phyloP scores from a whole-genome alignment of 306 rosid species.

The Cicer chorassanicum region DNA sequence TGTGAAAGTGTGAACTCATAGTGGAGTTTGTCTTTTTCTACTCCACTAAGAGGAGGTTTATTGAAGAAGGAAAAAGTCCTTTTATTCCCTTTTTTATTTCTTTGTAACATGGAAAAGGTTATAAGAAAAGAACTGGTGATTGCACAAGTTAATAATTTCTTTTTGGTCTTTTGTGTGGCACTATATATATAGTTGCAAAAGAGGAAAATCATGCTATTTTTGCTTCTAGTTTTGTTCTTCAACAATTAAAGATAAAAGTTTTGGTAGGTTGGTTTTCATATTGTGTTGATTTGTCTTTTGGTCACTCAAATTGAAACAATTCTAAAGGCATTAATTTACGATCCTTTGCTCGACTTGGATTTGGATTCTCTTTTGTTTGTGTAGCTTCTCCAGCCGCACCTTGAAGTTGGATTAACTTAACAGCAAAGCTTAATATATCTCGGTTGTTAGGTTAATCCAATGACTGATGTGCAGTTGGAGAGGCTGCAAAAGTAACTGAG shows the following conservation, averaged over 20 bases:
- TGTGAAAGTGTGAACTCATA: constrained; percentile 49
- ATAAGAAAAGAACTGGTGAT: constrained; percentile 42
- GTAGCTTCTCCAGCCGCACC: not conserved
- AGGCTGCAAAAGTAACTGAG: no score
- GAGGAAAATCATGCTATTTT: constrained; percentile 26
- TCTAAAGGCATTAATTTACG: constrained; percentile 2
- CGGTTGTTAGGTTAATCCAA: not conserved
- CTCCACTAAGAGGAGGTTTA: constrained; percentile 55
- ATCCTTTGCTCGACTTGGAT: not conserved
- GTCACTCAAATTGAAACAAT: constrained; percentile 38
- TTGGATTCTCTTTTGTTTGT: not conserved
- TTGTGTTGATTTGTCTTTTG: constrained; percentile 39
- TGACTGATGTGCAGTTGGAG: no score
- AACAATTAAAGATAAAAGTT: constrained; percentile 24
- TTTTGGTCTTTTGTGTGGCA: constrained; percentile 38
- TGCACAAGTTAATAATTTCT: constrained; percentile 40
- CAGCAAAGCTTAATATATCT: not conserved
- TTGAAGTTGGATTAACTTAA: not conserved
- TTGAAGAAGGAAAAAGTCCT: constrained; percentile 51
- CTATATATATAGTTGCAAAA: constrained; percentile 37
- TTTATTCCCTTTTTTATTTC: constrained; percentile 37
- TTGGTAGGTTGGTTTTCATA: constrained; percentile 36
- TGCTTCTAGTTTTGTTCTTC: constrained; percentile 41
- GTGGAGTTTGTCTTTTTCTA: constrained; percentile 56
- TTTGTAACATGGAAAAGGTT: constrained; percentile 45